Base-by-base conservation (phyloP, 1,139 yeast species). In the Yamadazyma dushanensis region DNA sequence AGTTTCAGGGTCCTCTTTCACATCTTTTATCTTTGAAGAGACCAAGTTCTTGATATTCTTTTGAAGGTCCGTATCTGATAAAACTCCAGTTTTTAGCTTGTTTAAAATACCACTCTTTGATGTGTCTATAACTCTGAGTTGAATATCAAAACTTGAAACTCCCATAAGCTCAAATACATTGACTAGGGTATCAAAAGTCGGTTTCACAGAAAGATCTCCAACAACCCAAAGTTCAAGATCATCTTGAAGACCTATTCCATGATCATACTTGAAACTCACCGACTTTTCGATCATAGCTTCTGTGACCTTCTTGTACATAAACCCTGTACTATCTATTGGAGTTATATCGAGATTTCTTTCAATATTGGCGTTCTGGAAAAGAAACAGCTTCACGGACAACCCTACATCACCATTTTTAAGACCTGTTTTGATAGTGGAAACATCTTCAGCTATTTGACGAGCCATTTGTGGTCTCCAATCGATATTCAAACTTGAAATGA, bases 201-300 rank as follows among this genome's bases (percentile, higher is more conserved):
- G 40, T 1, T 44, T 32, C 3, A 66, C 51, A 11, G 63, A 59
- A 35, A 80, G 67, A 48, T 80, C 77, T 10, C 87, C 89, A 36
- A 78, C 57, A 9, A 83, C 45, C 71, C 85, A 79, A 11, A 79
- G 45, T 0, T 81, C 66, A 1, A 58, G 53, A 1, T 61, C 41
- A 5, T 56, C 33, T 6, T 33, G 31, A 3, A 31, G 3, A 3
- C 39, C 40, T 15, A 50, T 31, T 34, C 45, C 36, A 20, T 44
- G 38, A 27, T 42, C 49, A 10, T 41, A 45, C 27, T 33, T 47
- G 37, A 60, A 53, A 3, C 42, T 30, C 21, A 42, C 15, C 0
- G 70, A 53, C 8, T 46, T 31, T 3, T 50, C 46, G 4, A 66
- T 37, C 31, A 70, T 47, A 2, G 58, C 67, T 4, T 42, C 38